Evolutionary conservation across 2,329 filamentous ascomycete genomes (phyloP).

Genomic region (Arthrinium phaeospermum): DNA sequence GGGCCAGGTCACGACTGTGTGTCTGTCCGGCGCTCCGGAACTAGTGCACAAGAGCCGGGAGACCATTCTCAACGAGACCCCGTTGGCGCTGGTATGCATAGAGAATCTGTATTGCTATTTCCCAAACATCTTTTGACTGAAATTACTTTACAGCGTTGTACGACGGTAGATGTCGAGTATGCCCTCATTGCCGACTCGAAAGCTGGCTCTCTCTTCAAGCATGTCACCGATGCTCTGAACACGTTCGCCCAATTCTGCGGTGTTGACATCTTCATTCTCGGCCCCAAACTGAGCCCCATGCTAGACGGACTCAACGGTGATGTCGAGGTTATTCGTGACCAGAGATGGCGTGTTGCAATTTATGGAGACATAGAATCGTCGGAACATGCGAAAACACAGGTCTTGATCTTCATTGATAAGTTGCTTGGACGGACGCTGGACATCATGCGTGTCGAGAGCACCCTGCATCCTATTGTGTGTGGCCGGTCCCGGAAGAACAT

Average conservation of each 20-base stretch:
- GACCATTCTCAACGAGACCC: conserved; percentile 88
- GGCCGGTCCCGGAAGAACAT: conserved; percentile 96
- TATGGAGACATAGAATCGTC: conserved; percentile 95
- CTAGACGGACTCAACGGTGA: conserved; percentile 77
- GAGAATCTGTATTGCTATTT: conserved; percentile 20
- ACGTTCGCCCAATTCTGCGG: conserved; percentile 87
- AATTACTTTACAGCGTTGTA: conserved; percentile 72
- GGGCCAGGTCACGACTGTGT: conserved; percentile 82
- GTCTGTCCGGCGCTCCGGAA: conserved; percentile 86
- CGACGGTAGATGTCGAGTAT: conserved; percentile 91
- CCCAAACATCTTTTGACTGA: conserved; percentile 32
- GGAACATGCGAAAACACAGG: conserved; percentile 94
- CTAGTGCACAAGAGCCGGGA: conserved; percentile 88
- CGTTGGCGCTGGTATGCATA: conserved; percentile 82
- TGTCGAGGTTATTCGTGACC: conserved; percentile 82
- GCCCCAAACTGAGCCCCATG: conserved; percentile 84
- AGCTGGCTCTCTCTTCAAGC: conserved; percentile 71
- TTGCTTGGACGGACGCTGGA: conserved; percentile 52
- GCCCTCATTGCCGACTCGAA: conserved; percentile 81
- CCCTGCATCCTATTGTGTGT: conserved; percentile 89
- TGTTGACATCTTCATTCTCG: conserved; percentile 94
- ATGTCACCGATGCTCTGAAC: conserved; percentile 84
- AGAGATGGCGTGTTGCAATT: conserved; percentile 89
- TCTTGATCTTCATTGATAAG: conserved; percentile 96
- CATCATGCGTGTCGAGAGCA: conserved; percentile 39